A percentile compares a stretch with the other conserved stretches of the same genome.
These are phyloP conservation scores for Leccinum arenicola DNA, from an alignment of 768 basidiomycete genomes.

Conservation along the genomic window DNA sequence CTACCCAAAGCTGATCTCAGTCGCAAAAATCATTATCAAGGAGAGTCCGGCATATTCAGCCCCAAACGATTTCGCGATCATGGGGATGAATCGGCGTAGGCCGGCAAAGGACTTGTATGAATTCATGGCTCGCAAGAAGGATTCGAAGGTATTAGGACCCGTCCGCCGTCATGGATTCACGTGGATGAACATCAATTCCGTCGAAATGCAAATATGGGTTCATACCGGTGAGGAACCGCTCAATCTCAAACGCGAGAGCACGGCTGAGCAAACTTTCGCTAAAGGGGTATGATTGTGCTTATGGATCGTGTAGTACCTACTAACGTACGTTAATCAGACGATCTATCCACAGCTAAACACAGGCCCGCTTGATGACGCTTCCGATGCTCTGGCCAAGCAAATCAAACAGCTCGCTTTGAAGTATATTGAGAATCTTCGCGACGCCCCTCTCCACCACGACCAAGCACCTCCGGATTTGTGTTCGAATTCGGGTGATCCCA, in stretches of 20 bases:
- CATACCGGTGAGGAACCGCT: neutral
- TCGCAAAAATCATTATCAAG: neutral
- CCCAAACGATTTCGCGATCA: neutral
- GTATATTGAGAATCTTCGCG: neutral
- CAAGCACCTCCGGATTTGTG: too few species aligned
- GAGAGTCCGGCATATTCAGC: neutral
- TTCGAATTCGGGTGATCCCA: neutral
- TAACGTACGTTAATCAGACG: neutral
- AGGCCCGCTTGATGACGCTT: neutral
- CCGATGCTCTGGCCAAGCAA: neutral
- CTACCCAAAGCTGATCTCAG: neutral
- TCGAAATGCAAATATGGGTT: neutral
- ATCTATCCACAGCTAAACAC: neutral
- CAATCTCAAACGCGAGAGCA: neutral
- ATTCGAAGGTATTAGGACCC: neutral
- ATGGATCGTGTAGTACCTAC: neutral
- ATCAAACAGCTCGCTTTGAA: neutral
- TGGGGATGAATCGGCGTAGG: neutral
- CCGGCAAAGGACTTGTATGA: neutral
- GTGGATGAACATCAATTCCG: neutral
- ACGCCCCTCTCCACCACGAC: neutral
- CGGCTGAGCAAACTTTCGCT: neutral
- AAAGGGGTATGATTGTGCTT: neutral
- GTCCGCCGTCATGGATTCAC: neutral
- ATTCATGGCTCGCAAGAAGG: neutral